These are phyloP conservation scores for Mycena pura DNA, from an alignment of 768 basidiomycete species.

Conservation along the genomic window DNA sequence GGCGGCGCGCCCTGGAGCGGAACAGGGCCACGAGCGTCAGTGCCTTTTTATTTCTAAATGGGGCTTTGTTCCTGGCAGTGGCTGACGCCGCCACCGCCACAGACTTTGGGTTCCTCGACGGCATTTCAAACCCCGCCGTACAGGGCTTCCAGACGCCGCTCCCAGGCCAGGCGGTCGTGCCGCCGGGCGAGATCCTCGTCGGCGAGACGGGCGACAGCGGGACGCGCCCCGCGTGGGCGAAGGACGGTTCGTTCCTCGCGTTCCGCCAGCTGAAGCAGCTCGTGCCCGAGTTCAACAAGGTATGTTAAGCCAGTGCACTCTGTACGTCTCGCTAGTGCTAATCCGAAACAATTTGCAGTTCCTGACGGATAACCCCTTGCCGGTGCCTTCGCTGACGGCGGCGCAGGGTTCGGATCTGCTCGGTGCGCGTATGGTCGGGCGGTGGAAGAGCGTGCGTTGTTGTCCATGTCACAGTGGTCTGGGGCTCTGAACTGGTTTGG, in stretches of 20 bases:
- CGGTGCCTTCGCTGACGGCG: slow-evolving; percentile 17
- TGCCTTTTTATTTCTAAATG: slow-evolving; percentile 22
- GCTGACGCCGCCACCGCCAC: not conserved
- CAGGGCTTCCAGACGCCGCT: slow-evolving; percentile 18
- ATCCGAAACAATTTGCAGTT: no score
- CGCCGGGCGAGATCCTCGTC: slow-evolving; percentile 25
- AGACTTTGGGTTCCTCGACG: slow-evolving; percentile 32
- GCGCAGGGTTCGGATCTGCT: slow-evolving; percentile 34
- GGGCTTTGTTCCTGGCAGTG: no score
- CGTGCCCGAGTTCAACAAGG: slow-evolving; percentile 40
- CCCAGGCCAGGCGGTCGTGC: slow-evolving; percentile 21
- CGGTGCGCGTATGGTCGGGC: slow-evolving; percentile 41
- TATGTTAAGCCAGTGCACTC: no score
- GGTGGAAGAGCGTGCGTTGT: slow-evolving; percentile 40
- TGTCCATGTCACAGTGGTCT: not conserved
- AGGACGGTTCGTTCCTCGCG: slow-evolving; percentile 41
- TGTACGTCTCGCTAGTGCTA: no score
- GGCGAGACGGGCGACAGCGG: slow-evolving; percentile 35
- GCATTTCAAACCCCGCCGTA: slow-evolving; percentile 29
- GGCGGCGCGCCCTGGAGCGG: slow-evolving; percentile 29
- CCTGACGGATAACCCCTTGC: slow-evolving; percentile 24
- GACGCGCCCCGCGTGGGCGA: slow-evolving; percentile 30
- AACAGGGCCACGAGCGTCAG: slow-evolving; percentile 38
- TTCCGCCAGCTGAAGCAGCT: slow-evolving; percentile 43
- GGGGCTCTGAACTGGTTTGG: not conserved